Percentiles rank a stretch among this genome's conserved stretches.
These are phyloP conservation scores for Fusarium decemcellulare DNA, from an alignment of 2,329 filamentous ascomycete species.

Conservation along the genomic window DNA sequence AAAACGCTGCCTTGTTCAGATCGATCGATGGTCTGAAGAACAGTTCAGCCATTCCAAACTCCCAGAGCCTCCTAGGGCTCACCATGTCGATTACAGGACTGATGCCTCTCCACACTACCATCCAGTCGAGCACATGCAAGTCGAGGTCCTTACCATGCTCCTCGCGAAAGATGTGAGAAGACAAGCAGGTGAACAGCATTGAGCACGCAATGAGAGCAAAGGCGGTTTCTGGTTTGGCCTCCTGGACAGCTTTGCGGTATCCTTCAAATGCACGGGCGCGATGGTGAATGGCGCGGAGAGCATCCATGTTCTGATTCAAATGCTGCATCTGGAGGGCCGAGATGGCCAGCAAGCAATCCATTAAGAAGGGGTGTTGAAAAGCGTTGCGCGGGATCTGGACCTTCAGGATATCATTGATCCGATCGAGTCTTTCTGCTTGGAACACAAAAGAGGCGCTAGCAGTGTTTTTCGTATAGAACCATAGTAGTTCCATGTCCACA, in stretches of 20 bases:
- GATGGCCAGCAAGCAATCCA: background rate
- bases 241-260: background rate
- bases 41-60: background rate
- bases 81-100: background rate
- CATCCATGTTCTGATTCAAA: background rate
- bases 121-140: background rate
- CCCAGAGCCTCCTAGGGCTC: background rate
- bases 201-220: background rate
- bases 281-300: background rate
- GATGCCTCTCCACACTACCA: slow-evolving; percentile 3
- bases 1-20: background rate
- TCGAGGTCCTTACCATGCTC: background rate
- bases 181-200: background rate
- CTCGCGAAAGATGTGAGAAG: slow-evolving; percentile 4
- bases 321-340: background rate
- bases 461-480: background rate
- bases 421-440: background rate
- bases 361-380: background rate
- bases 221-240: background rate
- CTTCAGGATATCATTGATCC: background rate
- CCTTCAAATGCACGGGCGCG: background rate
- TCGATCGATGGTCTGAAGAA: background rate
- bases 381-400: background rate
- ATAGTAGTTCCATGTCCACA: background rate
- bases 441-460: background rate